Evolutionary conservation across 2,329 filamentous ascomycete genomes (phyloP).

Genomic region (Clonostachys rhizophaga): DNA sequence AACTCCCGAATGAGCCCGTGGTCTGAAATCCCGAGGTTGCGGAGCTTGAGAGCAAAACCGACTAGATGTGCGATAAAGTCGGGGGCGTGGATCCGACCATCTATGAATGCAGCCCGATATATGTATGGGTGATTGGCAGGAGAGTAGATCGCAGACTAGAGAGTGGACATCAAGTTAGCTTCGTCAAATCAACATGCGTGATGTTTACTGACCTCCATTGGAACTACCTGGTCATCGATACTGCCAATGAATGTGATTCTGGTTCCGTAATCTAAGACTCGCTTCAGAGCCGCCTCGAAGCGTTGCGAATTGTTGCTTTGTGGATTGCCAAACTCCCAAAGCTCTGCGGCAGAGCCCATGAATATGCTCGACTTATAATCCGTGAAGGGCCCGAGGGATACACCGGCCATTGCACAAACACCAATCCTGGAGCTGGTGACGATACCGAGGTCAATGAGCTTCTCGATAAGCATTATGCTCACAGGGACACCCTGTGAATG

Average conservation of each 20-base stretch:
- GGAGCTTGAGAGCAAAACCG: conserved; percentile 87
- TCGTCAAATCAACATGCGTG: not conserved
- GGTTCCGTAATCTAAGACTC: conserved; percentile 72
- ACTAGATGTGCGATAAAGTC: conserved; percentile 93
- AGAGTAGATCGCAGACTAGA: conserved; percentile 78
- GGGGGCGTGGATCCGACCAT: conserved; percentile 84
- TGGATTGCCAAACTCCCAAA: conserved; percentile 88
- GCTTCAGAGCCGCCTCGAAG: conserved; percentile 72
- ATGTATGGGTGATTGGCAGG: conserved; percentile 88
- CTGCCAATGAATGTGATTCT: conserved; percentile 86
- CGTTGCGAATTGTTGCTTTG: conserved; percentile 77
- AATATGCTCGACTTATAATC: conserved; percentile 89
- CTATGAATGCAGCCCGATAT: conserved; percentile 92
- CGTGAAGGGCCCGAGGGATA: conserved; percentile 87
- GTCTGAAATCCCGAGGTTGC: conserved; percentile 88
- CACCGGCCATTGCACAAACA: conserved; percentile 85
- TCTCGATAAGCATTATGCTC: conserved; percentile 85
- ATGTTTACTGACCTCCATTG: conserved; percentile 63
- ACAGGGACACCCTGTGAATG: conserved; percentile 97
- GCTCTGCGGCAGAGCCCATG: conserved; percentile 84
- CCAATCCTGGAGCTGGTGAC: conserved; percentile 74
- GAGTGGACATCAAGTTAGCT: not conserved
- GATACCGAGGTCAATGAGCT: conserved; percentile 86
- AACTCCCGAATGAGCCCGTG: conserved; percentile 91
- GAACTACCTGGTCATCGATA: conserved; percentile 95